Percentiles rank a stretch among this genome's conserved stretches.
phyloP scores from a whole-genome alignment of 2,329 filamentous ascomycete species.

The Neopestalotiopsis sp. region DNA sequence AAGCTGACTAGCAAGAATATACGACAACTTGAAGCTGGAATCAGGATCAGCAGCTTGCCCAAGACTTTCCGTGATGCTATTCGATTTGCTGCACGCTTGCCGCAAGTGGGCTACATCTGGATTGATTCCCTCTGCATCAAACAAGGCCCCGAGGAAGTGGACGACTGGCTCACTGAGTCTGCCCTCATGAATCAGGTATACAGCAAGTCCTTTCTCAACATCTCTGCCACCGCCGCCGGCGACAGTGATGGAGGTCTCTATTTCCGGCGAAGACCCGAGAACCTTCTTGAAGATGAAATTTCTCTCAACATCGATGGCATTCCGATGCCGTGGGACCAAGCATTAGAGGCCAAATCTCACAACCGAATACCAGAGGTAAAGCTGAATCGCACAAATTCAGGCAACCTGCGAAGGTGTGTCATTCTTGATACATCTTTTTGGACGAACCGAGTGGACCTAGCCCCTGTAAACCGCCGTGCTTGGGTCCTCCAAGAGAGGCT shows the following conservation, averaged over 20 bases:
- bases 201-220: not conserved
- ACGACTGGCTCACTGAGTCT: not conserved
- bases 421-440: not conserved
- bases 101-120: not conserved
- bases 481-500: not conserved
- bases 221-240: not conserved
- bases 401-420: not conserved
- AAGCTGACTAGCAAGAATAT: not conserved
- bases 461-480: not conserved
- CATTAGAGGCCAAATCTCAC: not conserved
- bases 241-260: constrained; percentile 28
- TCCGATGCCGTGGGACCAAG: not conserved
- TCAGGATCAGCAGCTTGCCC: not conserved
- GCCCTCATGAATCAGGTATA: not conserved
- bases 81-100: not conserved
- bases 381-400: not conserved
- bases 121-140: not conserved
- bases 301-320: not conserved
- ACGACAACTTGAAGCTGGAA: not conserved
- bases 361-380: not conserved
- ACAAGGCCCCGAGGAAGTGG: not conserved
- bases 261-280: not conserved
- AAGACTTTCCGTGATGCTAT: not conserved
- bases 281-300: not conserved
- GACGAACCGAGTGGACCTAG: not conserved